Evolutionary conservation across 2,329 filamentous ascomycete species (phyloP).

Genomic region (Fusarium nematophilum): DNA sequence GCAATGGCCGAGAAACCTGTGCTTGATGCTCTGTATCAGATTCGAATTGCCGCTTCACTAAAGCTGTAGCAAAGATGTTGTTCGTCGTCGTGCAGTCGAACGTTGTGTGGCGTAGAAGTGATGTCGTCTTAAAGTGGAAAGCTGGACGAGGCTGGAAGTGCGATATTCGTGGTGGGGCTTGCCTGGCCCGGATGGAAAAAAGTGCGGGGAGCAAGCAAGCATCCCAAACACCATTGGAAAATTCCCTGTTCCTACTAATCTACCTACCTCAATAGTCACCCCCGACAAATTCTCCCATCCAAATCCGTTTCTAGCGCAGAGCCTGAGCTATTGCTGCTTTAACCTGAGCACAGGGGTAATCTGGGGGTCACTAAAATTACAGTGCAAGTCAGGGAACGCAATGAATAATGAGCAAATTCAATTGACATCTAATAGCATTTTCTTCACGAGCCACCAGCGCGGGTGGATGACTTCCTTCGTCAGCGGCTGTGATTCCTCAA

Average conservation of each 20-base stretch:
- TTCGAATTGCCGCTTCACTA: background rate
- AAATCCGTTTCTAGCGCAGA: background rate
- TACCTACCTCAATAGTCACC: too few relatives aligned
- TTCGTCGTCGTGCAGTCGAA: background rate
- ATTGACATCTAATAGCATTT: too few relatives aligned
- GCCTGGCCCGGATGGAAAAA: background rate
- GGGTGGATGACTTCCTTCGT: too few relatives aligned
- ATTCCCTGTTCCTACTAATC: too few relatives aligned
- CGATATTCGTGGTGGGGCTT: slow-evolving; percentile 37
- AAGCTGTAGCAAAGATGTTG: background rate
- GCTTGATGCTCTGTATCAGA: background rate
- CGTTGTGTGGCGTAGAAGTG: background rate
- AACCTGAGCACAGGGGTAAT: background rate
- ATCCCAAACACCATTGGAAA: background rate
- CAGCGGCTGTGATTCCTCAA: too few relatives aligned
- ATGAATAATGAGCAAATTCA: too few relatives aligned
- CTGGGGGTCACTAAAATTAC: too few relatives aligned
- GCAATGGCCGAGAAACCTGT: too few relatives aligned
- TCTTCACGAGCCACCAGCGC: too few relatives aligned
- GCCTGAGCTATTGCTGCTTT: background rate
- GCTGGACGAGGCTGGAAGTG: slow-evolving; percentile 32
- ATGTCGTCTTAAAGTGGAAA: slow-evolving; percentile 28
- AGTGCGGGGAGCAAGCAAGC: background rate
- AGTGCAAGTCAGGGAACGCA: too few relatives aligned
- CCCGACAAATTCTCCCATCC: background rate